A percentile compares a stretch with the other conserved stretches of the same genome.
Evolutionary conservation across 495 filamentous ascomycete species (phyloP).

Genomic region (Penicillium macrosclerotiorum): DNA sequence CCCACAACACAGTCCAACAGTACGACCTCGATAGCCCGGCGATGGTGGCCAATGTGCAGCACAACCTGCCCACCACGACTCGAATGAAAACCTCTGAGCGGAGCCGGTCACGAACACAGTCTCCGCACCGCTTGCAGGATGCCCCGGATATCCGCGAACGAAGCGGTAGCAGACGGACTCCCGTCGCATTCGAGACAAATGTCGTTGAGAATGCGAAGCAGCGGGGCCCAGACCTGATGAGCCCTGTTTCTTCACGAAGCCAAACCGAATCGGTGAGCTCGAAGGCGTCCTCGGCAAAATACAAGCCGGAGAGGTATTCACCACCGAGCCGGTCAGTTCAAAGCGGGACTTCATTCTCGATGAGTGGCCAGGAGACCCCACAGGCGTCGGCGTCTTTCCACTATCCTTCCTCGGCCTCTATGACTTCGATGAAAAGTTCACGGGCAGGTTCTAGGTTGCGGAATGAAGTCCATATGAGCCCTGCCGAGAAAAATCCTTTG

Average conservation of each 20-base stretch:
- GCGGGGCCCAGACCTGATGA: constrained; percentile 57
- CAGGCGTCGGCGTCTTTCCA: constrained; percentile 38
- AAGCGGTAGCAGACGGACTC: constrained; percentile 28
- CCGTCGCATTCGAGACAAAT: constrained; percentile 42
- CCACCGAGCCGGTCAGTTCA: constrained; percentile 42
- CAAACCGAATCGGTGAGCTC: constrained; percentile 61
- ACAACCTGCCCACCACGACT: constrained; percentile 69
- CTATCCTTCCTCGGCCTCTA: constrained; percentile 55
- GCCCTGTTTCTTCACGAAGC: constrained; percentile 63
- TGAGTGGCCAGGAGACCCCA: constrained; percentile 38
- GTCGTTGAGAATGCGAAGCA: constrained; percentile 44
- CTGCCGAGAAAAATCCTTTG: constrained; percentile 57
- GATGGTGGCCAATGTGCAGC: constrained; percentile 81
- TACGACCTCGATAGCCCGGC: constrained; percentile 84
- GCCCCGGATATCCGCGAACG: constrained; percentile 37
- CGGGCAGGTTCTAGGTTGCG: constrained; percentile 69
- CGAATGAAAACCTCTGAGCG: constrained; percentile 80
- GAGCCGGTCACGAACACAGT: constrained; percentile 28
- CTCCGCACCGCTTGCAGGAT: constrained; percentile 34
- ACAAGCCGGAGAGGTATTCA: constrained; percentile 31
- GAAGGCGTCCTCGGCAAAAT: constrained; percentile 46
- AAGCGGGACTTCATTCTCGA: constrained; percentile 47
- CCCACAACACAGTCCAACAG: constrained; percentile 87
- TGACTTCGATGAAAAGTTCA: constrained; percentile 64
- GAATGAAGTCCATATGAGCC: constrained; percentile 73